A percentile compares a stretch with the other conserved stretches of the same genome.
phyloP scores from a whole-genome alignment of 2,329 filamentous ascomycete species.

The Trichoderma semiorbis region DNA sequence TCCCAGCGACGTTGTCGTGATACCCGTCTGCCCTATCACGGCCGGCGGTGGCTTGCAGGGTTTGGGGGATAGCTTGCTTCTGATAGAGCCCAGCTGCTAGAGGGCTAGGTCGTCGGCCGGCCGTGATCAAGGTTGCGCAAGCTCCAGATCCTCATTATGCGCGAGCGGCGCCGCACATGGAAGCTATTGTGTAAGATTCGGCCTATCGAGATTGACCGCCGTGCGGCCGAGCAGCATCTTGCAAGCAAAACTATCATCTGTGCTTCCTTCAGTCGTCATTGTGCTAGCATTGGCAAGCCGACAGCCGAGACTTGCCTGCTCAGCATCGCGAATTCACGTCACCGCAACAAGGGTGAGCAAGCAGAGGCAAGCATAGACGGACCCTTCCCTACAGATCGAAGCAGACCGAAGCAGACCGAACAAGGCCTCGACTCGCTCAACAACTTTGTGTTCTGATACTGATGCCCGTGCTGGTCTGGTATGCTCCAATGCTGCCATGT shows the following conservation, averaged over 20 bases:
- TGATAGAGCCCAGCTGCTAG: not conserved
- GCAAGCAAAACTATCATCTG: not conserved
- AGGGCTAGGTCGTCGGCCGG: conserved; percentile 16
- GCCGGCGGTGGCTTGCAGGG: conserved; percentile 12
- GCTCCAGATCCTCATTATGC: conserved; percentile 25
- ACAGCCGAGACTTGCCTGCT: conserved; percentile 21
- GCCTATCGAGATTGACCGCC: conserved; percentile 18
- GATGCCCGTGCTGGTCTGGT: not conserved
- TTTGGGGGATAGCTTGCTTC: not conserved
- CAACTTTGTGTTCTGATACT: not conserved
- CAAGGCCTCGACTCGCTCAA: not conserved
- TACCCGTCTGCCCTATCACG: conserved; percentile 13
- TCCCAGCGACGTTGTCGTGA: conserved; percentile 17
- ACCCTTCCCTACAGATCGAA: not conserved
- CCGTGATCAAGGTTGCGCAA: conserved; percentile 28
- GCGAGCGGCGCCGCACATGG: conserved; percentile 11
- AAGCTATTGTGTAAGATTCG: not conserved
- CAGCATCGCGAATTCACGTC: not conserved
- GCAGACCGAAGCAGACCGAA: conserved; percentile 16
- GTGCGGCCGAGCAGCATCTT: conserved; percentile 11
- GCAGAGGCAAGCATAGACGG: not conserved
- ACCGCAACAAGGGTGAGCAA: conserved; percentile 1
- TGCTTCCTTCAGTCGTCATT: conserved; percentile 12
- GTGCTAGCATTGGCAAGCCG: conserved; percentile 18
- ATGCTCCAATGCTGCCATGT: conserved; percentile 3